Evolutionary conservation across 1,284 basidiomycete genomes (phyloP).

Genomic region (Earliella scabrosa): DNA sequence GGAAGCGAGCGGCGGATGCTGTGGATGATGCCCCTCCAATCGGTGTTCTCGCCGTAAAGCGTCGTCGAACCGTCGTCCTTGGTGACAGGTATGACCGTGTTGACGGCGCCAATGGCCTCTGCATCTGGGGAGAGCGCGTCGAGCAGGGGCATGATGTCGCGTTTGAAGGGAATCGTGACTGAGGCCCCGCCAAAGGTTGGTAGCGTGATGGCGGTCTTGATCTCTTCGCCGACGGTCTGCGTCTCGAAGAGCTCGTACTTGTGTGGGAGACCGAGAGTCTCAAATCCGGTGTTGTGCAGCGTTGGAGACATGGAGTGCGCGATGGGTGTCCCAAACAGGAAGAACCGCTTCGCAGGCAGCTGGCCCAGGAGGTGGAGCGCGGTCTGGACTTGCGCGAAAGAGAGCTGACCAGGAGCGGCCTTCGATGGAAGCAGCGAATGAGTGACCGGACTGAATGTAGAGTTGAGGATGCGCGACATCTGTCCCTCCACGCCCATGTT

Average conservation of each 20-base stretch:
- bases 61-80: conserved; percentile 49
- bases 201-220: conserved; percentile 66
- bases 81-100: conserved; percentile 77
- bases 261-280: conserved; percentile 83
- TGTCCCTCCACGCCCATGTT: conserved; percentile 94
- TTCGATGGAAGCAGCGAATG: conserved; percentile 84
- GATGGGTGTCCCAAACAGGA: conserved; percentile 91
- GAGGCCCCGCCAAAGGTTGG: conserved; percentile 93
- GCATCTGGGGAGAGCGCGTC: conserved; percentile 82
- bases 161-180: conserved; percentile 94
- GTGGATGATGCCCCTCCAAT: conserved; percentile 86
- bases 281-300: conserved; percentile 91
- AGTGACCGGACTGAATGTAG: conserved; percentile 87
- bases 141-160: conserved; percentile 83
- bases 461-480: conserved; percentile 88
- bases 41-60: conserved; percentile 90
- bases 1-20: conserved; percentile 51
- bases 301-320: conserved; percentile 90
- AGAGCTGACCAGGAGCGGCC: conserved; percentile 93
- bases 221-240: conserved; percentile 61
- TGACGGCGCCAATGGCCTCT: conserved; percentile 87
- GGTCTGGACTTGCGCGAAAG: conserved; percentile 84
- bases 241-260: conserved; percentile 83
- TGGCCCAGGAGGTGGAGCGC: conserved; percentile 85
- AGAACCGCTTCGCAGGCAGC: conserved; percentile 75